These are phyloP conservation scores for Hypoxylon rubiginosum DNA, from an alignment of 2,329 filamentous ascomycete genomes.

Conservation along the genomic window DNA sequence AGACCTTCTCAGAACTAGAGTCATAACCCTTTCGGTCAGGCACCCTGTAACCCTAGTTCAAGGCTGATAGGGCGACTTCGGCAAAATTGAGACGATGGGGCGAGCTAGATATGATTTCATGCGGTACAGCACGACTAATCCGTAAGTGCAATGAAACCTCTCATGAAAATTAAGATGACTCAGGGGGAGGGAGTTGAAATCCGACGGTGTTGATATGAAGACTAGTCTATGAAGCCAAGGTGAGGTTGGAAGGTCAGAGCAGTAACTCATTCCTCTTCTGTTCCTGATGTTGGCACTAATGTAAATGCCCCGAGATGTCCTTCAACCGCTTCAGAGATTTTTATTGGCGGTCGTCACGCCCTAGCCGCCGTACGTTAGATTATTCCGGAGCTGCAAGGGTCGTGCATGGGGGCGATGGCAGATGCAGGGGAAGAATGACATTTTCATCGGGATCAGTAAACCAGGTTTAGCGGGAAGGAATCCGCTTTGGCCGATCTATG, in stretches of 20 bases:
- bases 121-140: slow-evolving; percentile 23
- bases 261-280: slow-evolving; percentile 12
- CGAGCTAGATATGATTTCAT: slow-evolving; percentile 36
- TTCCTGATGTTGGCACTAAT: slow-evolving; percentile 27
- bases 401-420: slow-evolving; percentile 26
- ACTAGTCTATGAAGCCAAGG: slow-evolving; percentile 4
- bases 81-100: slow-evolving; percentile 26
- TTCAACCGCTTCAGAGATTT: slow-evolving; percentile 20
- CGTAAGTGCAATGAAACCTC: slow-evolving; percentile 2
- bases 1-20: slow-evolving; percentile 15
- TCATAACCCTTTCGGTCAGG: slow-evolving; percentile 21
- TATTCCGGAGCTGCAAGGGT: slow-evolving; percentile 32
- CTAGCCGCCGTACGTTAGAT: slow-evolving; percentile 33
- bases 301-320: slow-evolving; percentile 19
- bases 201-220: slow-evolving; percentile 20
- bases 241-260: slow-evolving; percentile 20
- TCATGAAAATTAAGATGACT: slow-evolving; percentile 17
- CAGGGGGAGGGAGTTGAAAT: not conserved
- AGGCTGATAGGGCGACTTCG: slow-evolving; percentile 30
- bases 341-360: slow-evolving; percentile 31
- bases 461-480: slow-evolving; percentile 39
- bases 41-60: slow-evolving; percentile 25
- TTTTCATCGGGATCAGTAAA: slow-evolving; percentile 26
- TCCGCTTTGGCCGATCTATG: slow-evolving; percentile 39
- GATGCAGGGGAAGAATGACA: slow-evolving; percentile 26